phyloP scores from a whole-genome alignment of 805 yeast genomes.

The Candida quercuum region DNA sequence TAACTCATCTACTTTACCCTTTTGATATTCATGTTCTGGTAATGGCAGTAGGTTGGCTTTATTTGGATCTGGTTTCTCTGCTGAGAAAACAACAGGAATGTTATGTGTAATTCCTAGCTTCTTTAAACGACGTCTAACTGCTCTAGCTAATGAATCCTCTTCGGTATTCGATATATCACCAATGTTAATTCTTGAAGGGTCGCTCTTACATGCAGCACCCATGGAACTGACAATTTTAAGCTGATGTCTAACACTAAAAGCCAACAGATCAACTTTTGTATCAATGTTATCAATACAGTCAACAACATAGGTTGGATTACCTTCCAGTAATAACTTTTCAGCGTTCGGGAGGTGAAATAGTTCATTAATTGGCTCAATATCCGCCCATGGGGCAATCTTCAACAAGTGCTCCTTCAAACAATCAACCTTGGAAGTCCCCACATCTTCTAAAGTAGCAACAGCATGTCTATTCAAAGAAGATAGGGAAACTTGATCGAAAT shows the following conservation, averaged over 20 bases:
- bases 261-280: conserved; percentile 88
- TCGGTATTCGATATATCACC: conserved; percentile 87
- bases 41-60: conserved; percentile 86
- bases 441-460: conserved; percentile 86
- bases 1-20: conserved; percentile 82
- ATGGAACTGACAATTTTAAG: conserved; percentile 82
- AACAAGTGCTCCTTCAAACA: conserved; percentile 65
- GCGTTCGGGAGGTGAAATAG: conserved; percentile 71
- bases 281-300: conserved; percentile 97
- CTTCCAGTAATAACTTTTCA: conserved; percentile 49
- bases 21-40: conserved; percentile 71
- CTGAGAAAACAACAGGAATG: conserved; percentile 84
- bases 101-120: conserved; percentile 69
- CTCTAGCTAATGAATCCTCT: conserved; percentile 88
- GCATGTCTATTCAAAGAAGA: conserved; percentile 93
- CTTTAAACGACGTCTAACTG: conserved; percentile 81
- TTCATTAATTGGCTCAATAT: conserved; percentile 70
- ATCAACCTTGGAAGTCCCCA: conserved; percentile 86
- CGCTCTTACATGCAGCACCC: conserved; percentile 97
- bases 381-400: conserved; percentile 90
- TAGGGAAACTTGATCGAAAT: conserved; percentile 93
- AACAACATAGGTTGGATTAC: conserved; percentile 70
- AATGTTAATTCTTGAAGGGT: conserved; percentile 84
- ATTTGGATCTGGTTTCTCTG: conserved; percentile 95
- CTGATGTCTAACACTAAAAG: conserved; percentile 55